A percentile compares a stretch with the other conserved stretches of the same genome.
Conservation (phyloP, 768 basidiomycete genomes). For the Fomitopsis serialis region DNA sequence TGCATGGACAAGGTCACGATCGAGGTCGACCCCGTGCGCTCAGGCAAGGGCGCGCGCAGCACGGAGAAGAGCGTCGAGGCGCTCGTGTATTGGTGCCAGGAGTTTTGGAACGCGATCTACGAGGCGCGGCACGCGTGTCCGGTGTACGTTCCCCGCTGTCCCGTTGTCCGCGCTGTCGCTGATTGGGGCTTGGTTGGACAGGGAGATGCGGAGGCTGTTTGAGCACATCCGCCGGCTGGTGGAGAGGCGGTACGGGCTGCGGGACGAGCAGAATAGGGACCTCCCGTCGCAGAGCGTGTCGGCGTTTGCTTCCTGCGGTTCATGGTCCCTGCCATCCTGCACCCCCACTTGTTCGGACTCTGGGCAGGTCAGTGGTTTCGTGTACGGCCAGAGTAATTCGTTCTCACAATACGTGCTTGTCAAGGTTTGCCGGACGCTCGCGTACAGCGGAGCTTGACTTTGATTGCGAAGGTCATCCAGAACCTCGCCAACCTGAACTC, state of each 20-base stretch:
- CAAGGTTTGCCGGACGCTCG: slow-evolving; percentile 65
- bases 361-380: slow-evolving; percentile 48
- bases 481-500: slow-evolving; percentile 82
- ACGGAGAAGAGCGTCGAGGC: slow-evolving; percentile 62
- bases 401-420: not conserved
- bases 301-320: slow-evolving; percentile 89
- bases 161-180: not conserved
- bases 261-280: slow-evolving; percentile 41
- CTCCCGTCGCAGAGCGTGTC: slow-evolving; percentile 81
- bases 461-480: slow-evolving; percentile 87
- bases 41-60: slow-evolving; percentile 54
- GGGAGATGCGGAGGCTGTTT: slow-evolving; percentile 71
- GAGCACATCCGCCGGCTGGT: slow-evolving; percentile 67
- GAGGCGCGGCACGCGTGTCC: slow-evolving; percentile 69
- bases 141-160: slow-evolving; percentile 39
- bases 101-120: slow-evolving; percentile 81
- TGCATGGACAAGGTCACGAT: slow-evolving; percentile 71
- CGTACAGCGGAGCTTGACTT: slow-evolving; percentile 75
- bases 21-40: slow-evolving; percentile 76
- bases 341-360: slow-evolving; percentile 80
- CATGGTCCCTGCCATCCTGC: slow-evolving; percentile 85
- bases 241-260: slow-evolving; percentile 53
- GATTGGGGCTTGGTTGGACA: slow-evolving; percentile 20
- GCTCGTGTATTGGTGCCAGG: slow-evolving; percentile 72
- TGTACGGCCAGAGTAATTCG: not conserved